These are phyloP conservation scores for Neophaeococcomyces aloes DNA, from an alignment of 2,329 filamentous ascomycete genomes.

Conservation along the genomic window DNA sequence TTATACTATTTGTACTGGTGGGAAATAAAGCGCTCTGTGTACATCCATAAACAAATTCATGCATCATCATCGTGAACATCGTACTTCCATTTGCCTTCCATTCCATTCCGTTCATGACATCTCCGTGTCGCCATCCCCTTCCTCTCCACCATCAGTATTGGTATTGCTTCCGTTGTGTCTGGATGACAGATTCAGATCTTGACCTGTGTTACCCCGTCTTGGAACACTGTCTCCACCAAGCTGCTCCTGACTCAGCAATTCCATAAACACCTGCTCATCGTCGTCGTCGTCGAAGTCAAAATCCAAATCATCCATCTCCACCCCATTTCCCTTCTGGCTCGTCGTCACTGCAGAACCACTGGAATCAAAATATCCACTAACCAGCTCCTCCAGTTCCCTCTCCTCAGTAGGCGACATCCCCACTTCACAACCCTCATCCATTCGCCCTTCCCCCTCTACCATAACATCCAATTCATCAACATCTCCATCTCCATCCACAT, in stretches of 20 bases:
- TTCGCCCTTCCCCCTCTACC: too few relatives aligned
- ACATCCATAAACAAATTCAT: too few relatives aligned
- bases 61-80: neutral
- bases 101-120: constrained; percentile 11
- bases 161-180: neutral
- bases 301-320: neutral
- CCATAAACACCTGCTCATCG: constrained; percentile 55
- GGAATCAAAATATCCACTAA: neutral
- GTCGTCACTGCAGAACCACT: constrained; percentile 8
- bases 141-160: neutral
- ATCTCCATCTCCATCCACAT: constrained; percentile 13
- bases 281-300: constrained; percentile 28
- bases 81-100: constrained; percentile 3
- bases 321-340: constrained; percentile 19
- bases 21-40: too few relatives aligned
- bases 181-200: constrained; percentile 5
- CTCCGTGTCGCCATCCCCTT: constrained; percentile 31
- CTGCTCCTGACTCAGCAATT: constrained; percentile 44
- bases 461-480: constrained; percentile 22
- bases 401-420: constrained; percentile 15
- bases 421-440: too few relatives aligned
- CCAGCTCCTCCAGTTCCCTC: constrained; percentile 20
- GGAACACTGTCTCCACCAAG: constrained; percentile 7
- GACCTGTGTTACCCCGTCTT: neutral
- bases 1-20: too few relatives aligned